A percentile compares a stretch with the other conserved stretches of the same genome.
These are phyloP conservation scores for Pseudonitzschia multiseries DNA, from an alignment of 108 stramenopile genomes.

Conservation along the genomic window DNA sequence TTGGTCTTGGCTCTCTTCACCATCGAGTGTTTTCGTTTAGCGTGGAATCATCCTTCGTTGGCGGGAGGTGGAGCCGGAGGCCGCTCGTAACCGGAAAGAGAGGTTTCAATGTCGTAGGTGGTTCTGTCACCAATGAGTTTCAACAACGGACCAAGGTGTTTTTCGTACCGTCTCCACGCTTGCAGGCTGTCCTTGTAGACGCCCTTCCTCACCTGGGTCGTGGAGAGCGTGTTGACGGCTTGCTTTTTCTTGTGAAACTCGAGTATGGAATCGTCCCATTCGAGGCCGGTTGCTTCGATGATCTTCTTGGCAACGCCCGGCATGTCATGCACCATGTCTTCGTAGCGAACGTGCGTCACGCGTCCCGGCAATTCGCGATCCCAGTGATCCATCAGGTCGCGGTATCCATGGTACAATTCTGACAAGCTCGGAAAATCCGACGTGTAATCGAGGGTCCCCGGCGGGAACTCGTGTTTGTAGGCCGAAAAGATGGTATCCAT, in stretches of 20 bases:
- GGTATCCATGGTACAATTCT: conserved; percentile 70
- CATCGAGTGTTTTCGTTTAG: not conserved
- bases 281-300: conserved; percentile 45
- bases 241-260: conserved; percentile 89
- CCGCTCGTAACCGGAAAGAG: conserved; percentile 46
- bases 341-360: conserved; percentile 81
- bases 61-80: not conserved
- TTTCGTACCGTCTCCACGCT: conserved; percentile 70
- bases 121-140: conserved; percentile 51
- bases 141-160: conserved; percentile 30
- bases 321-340: conserved; percentile 81
- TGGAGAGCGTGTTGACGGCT: conserved; percentile 85
- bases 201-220: conserved; percentile 79
- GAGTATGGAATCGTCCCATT: conserved; percentile 72
- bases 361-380: conserved; percentile 75
- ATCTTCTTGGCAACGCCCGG: conserved; percentile 58
- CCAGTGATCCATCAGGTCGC: conserved; percentile 86
- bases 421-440: conserved; percentile 62
- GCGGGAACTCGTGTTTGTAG: conserved; percentile 82
- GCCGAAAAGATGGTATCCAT: conserved; percentile 85
- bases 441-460: conserved; percentile 80
- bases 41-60: not conserved
- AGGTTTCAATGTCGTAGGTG: conserved; percentile 50
- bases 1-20: not conserved
- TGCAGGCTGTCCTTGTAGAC: conserved; percentile 79